Evolutionary conservation across 2,329 filamentous ascomycete species (phyloP).

Genomic region (Colletotrichum salicis): DNA sequence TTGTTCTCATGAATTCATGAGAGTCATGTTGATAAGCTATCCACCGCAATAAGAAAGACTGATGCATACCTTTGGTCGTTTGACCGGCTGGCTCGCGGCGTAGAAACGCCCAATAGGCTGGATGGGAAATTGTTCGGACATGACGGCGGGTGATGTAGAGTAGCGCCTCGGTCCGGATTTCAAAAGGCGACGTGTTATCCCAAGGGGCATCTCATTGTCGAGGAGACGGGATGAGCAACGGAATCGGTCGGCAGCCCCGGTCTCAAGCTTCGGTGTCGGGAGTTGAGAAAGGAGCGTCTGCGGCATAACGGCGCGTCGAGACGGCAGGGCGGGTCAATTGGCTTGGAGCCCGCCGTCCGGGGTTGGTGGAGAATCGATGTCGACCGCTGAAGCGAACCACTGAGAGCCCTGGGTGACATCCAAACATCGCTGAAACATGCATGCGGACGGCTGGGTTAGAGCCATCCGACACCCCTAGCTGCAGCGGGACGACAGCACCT

Average conservation of each 20-base stretch:
- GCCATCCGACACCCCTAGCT: constrained; percentile 22
- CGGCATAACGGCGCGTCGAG: constrained; percentile 17
- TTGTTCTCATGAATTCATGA: too few relatives aligned
- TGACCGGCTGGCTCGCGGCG: constrained; percentile 75
- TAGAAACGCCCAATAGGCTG: constrained; percentile 77
- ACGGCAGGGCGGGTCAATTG: constrained; percentile 1
- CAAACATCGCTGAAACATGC: constrained; percentile 35
- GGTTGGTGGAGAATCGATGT: constrained; percentile 19
- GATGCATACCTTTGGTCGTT: constrained; percentile 72
- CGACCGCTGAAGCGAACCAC: constrained; percentile 18
- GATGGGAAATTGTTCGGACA: constrained; percentile 64
- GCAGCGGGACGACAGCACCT: constrained; percentile 13
- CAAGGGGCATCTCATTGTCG: background rate
- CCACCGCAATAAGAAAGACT: background rate
- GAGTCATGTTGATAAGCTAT: background rate
- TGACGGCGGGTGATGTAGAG: background rate
- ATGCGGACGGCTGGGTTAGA: constrained; percentile 24
- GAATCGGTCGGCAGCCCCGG: constrained; percentile 11
- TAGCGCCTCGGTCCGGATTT: background rate
- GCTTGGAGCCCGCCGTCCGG: constrained; percentile 17
- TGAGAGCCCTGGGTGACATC: constrained; percentile 19
- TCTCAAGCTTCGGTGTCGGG: constrained; percentile 27
- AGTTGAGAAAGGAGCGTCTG: constrained; percentile 25
- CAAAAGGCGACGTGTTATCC: background rate
- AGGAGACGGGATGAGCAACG: background rate